Evolutionary conservation across 768 basidiomycete genomes (phyloP).

Genomic region (Phylloporus sp.): DNA sequence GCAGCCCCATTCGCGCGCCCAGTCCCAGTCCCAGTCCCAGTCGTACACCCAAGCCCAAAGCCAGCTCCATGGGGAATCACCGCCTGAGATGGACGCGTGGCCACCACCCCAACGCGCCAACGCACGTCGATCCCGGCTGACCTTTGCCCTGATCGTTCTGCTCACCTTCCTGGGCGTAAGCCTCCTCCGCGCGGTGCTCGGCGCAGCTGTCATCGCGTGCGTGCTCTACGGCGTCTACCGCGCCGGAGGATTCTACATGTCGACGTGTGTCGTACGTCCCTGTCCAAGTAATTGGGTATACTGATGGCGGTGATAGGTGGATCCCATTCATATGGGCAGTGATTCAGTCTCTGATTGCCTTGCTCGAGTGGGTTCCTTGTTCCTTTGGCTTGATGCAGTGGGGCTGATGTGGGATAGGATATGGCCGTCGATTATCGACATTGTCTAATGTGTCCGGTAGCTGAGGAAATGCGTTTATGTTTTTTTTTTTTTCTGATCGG

Average conservation of each 20-base stretch:
- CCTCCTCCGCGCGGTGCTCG: constrained; percentile 36
- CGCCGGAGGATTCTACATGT: constrained; percentile 37
- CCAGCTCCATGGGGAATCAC: background rate
- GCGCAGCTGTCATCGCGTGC: constrained; percentile 38
- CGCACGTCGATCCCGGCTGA: constrained; percentile 34
- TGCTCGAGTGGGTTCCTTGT: constrained; percentile 33
- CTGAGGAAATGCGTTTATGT: too few species aligned
- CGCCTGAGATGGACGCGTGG: constrained; percentile 8
- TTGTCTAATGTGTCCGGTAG: constrained; percentile 25
- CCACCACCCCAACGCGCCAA: constrained; percentile 26
- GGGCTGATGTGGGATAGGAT: constrained; percentile 26
- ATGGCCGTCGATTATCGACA: constrained; percentile 42
- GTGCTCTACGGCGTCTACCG: constrained; percentile 38
- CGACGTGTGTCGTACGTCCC: constrained; percentile 30
- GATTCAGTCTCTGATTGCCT: constrained; percentile 37
- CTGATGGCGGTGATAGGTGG: constrained; percentile 29
- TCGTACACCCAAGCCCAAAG: background rate
- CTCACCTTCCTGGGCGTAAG: constrained; percentile 33
- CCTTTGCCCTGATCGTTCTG: constrained; percentile 40
- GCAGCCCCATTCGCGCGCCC: background rate
- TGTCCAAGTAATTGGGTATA: background rate
- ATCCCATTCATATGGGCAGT: constrained; percentile 41
- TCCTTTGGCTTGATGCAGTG: background rate
- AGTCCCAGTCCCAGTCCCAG: background rate
- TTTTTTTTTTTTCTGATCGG: background rate